phyloP scores from a whole-genome alignment of 805 yeast species.

The Suhomyces tanzawaensis region DNA sequence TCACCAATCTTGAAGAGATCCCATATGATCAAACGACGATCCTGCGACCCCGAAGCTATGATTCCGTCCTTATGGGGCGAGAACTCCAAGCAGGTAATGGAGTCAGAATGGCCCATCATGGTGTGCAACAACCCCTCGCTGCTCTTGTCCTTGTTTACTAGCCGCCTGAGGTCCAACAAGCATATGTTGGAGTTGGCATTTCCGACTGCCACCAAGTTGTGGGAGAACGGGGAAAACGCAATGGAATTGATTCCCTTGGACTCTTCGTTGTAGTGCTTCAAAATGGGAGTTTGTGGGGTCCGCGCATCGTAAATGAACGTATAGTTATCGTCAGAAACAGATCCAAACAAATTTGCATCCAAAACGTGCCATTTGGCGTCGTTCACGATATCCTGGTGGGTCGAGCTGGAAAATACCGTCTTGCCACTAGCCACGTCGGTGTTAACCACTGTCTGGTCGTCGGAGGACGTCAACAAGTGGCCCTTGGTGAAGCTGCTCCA shows the following conservation, averaged over 20 bases:
- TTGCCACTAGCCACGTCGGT: slow-evolving; percentile 46
- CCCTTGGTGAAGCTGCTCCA: slow-evolving; percentile 57
- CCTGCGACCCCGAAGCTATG: slow-evolving; percentile 73
- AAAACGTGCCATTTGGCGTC: slow-evolving; percentile 72
- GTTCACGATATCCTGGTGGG: slow-evolving; percentile 62
- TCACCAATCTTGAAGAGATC: slow-evolving; percentile 76
- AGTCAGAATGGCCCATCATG: slow-evolving; percentile 76
- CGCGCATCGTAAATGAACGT: slow-evolving; percentile 57
- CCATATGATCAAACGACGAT: slow-evolving; percentile 78
- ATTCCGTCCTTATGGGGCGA: slow-evolving; percentile 76
- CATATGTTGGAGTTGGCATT: slow-evolving; percentile 65
- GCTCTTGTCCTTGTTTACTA: slow-evolving; percentile 15
- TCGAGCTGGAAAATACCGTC: slow-evolving; percentile 14
- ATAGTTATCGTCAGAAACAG: slow-evolving; percentile 70
- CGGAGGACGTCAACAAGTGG: slow-evolving; percentile 58
- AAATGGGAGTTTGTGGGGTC: slow-evolving; percentile 24
- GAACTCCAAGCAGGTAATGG: slow-evolving; percentile 73
- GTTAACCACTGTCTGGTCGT: slow-evolving; percentile 61
- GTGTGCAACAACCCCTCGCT: slow-evolving; percentile 51
- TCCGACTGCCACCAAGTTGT: slow-evolving; percentile 64
- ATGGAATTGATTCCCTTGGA: slow-evolving; percentile 55
- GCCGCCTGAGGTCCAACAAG: slow-evolving; percentile 59
- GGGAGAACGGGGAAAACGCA: slow-evolving; percentile 62
- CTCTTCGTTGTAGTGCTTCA: slow-evolving; percentile 22
- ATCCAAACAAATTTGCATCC: slow-evolving; percentile 53